Conservation (phyloP, 2,329 filamentous ascomycete species). For the Juglanconis oblonga region DNA sequence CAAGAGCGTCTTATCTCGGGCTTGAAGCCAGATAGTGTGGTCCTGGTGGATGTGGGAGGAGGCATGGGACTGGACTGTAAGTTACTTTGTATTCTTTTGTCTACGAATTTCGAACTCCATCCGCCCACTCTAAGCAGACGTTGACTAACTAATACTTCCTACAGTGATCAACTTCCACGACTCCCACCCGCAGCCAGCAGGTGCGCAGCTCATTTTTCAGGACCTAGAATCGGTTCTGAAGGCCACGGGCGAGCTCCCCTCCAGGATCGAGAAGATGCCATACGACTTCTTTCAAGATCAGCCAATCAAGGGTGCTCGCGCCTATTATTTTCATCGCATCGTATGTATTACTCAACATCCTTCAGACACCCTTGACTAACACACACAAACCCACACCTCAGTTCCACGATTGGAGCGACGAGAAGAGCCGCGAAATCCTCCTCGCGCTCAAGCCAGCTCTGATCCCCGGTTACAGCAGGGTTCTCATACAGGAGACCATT, state of each 20-base stretch:
- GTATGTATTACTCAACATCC: slow-evolving; percentile 17
- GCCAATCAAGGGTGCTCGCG: slow-evolving; percentile 27
- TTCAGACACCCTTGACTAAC: not conserved
- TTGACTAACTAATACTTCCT: too few relatives aligned
- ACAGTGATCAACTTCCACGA: not conserved
- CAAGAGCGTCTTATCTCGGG: slow-evolving; percentile 1
- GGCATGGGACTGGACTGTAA: slow-evolving; percentile 3
- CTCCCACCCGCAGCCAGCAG: not conserved
- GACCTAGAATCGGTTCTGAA: not conserved
- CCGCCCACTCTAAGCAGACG: too few relatives aligned
- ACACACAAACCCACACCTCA: not conserved
- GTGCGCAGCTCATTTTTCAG: not conserved
- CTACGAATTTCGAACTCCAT: not conserved
- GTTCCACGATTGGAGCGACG: slow-evolving; percentile 38
- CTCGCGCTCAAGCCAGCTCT: slow-evolving; percentile 27
- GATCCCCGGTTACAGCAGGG: slow-evolving; percentile 27
- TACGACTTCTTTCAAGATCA: slow-evolving; percentile 28
- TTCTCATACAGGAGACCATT: slow-evolving; percentile 33
- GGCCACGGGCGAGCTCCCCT: not conserved
- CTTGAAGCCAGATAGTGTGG: not conserved
- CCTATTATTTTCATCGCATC: slow-evolving; percentile 36
- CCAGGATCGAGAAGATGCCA: slow-evolving; percentile 12
- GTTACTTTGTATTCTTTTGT: not conserved
- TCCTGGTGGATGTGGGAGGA: slow-evolving; percentile 4
- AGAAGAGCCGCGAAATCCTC: slow-evolving; percentile 31